A percentile compares a stretch with the other conserved stretches of the same genome.
Conservation (phyloP, 371 early-diverging fungal species). For the Saksenaea oblongispora region DNA sequence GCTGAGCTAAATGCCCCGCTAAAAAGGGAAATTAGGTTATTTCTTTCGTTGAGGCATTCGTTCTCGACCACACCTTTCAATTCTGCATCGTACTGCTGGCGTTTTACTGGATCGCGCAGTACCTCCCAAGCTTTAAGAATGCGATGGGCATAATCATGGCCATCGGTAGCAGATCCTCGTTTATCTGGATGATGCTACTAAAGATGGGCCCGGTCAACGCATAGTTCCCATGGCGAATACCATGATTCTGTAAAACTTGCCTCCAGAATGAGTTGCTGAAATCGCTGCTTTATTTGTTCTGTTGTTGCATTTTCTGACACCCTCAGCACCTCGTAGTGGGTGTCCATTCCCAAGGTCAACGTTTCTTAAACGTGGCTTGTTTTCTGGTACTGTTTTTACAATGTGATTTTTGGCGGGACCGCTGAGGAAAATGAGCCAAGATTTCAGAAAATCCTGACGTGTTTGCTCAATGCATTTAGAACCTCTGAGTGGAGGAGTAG, state of each 20-base stretch:
- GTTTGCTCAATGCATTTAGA: no score
- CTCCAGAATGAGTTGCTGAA: constrained; percentile 47
- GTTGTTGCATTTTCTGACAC: constrained; percentile 38
- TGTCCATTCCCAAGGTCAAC: constrained; percentile 28
- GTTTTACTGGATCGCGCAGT: constrained; percentile 30
- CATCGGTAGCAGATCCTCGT: constrained; percentile 7
- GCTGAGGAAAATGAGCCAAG: no score
- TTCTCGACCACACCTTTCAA: constrained; percentile 30
- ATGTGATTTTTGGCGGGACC: no score
- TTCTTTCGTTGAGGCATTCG: neutral
- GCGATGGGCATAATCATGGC: constrained; percentile 29
- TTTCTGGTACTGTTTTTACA: neutral
- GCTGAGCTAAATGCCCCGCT: constrained; percentile 4
- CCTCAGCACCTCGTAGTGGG: constrained; percentile 44
- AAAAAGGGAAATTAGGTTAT: neutral
- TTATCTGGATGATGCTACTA: constrained; percentile 59
- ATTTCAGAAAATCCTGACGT: no score
- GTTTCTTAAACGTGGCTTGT: neutral
- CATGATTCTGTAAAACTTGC: constrained; percentile 22
- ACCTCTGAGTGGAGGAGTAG: no score
- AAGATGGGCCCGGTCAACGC: neutral
- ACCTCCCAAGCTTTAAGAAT: constrained; percentile 53
- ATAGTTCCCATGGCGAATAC: neutral
- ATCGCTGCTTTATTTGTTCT: constrained; percentile 48
- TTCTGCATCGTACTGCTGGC: constrained; percentile 43